Percentiles rank a stretch among this genome's conserved stretches.
Evolutionary conservation across 2,329 filamentous ascomycete species (phyloP).

Genomic region (Penicillium freii): DNA sequence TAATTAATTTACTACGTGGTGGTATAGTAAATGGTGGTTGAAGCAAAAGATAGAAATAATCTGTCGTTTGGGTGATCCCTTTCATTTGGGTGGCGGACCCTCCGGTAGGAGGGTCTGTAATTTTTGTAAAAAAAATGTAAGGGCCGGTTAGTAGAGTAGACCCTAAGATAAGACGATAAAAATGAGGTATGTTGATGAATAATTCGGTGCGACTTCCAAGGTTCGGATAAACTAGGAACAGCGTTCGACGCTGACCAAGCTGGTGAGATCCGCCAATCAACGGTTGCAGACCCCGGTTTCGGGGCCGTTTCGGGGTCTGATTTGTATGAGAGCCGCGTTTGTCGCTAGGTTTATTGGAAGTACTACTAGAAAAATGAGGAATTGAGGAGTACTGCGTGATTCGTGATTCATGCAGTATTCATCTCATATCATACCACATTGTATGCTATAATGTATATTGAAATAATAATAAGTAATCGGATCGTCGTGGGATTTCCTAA

Average conservation of each 20-base stretch:
- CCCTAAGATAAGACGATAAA: not conserved
- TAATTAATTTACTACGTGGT: too few species aligned
- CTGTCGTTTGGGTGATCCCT: too few species aligned
- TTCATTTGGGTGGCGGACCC: too few species aligned
- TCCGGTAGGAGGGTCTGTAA: too few species aligned
- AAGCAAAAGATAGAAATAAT: too few species aligned
- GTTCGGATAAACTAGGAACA: not conserved
- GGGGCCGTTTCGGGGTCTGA: not conserved
- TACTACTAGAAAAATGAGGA: not conserved
- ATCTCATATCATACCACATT: not conserved
- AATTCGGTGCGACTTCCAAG: not conserved
- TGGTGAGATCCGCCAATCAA: not conserved
- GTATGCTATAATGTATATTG: not conserved
- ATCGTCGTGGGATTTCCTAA: not conserved
- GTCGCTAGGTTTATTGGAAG: not conserved
- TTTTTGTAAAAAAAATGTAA: too few species aligned
- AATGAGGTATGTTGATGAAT: not conserved
- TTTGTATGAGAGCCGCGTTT: conserved; percentile 1
- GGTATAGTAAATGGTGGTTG: too few species aligned
- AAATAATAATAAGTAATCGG: not conserved
- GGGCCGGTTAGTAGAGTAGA: not conserved
- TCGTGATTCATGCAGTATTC: conserved; percentile 1
- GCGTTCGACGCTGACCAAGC: not conserved
- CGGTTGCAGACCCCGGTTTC: not conserved
- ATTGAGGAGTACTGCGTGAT: not conserved